A percentile compares a stretch with the other conserved stretches of the same genome.
These are phyloP conservation scores for Sporisorium reilianum DNA, from an alignment of 1,284 basidiomycete genomes.

Conservation along the genomic window DNA sequence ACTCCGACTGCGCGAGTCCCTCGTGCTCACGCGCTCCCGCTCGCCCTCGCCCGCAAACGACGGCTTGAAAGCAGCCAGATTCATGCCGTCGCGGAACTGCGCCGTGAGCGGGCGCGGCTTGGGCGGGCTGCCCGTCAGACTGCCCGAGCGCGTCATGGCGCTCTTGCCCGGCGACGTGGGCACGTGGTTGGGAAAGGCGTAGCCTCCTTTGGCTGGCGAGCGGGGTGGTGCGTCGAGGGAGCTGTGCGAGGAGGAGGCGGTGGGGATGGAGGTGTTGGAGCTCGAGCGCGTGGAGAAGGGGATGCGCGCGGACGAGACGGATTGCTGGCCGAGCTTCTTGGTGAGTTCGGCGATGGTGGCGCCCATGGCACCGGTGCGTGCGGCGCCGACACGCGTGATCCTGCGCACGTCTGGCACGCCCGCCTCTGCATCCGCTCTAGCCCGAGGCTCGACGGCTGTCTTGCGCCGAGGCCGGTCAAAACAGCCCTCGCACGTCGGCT, in stretches of 20 bases:
- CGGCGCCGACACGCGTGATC: slow-evolving; percentile 15
- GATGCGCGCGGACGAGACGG: slow-evolving; percentile 12
- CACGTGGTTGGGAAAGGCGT: slow-evolving; percentile 15
- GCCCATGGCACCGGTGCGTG: slow-evolving; percentile 43
- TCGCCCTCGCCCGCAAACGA: slow-evolving; percentile 14
- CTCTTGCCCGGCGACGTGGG: slow-evolving; percentile 17
- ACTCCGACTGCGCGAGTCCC: slow-evolving; percentile 54
- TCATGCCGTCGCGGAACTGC: slow-evolving; percentile 48
- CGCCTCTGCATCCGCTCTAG: not conserved
- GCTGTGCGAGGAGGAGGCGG: not conserved
- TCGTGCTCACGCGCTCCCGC: slow-evolving; percentile 9
- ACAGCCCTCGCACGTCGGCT: slow-evolving; percentile 53
- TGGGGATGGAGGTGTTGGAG: slow-evolving; percentile 13
- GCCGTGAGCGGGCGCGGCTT: slow-evolving; percentile 56
- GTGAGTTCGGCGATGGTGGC: slow-evolving; percentile 61
- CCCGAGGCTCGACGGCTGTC: too few relatives aligned
- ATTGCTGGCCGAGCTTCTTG: slow-evolving; percentile 38
- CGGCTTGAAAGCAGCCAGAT: slow-evolving; percentile 53
- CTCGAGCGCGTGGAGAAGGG: slow-evolving; percentile 14
- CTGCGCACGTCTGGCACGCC: slow-evolving; percentile 19
- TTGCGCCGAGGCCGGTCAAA: slow-evolving; percentile 46
- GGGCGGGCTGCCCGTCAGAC: slow-evolving; percentile 41
- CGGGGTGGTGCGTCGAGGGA: slow-evolving; percentile 3
- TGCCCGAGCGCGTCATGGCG: slow-evolving; percentile 26
- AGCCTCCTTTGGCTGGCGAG: slow-evolving; percentile 17